phyloP scores from a whole-genome alignment of 805 yeast genomes.

The Kodamaea lidongshanica region DNA sequence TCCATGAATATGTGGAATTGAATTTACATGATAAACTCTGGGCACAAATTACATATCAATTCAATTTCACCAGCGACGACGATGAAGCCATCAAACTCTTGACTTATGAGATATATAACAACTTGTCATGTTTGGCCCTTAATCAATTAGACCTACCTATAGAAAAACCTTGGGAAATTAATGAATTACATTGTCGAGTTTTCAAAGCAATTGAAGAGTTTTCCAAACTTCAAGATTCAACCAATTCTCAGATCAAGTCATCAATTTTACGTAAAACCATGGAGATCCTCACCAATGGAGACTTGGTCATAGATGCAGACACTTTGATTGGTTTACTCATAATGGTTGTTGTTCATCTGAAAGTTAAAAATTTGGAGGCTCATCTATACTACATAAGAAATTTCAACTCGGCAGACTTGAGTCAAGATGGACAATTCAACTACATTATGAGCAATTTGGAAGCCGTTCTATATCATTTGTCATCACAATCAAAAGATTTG shows the following conservation, averaged over 20 bases:
- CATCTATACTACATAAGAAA: conserved; percentile 62
- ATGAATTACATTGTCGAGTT: conserved; percentile 35
- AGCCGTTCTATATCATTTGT: conserved; percentile 65
- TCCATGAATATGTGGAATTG: conserved; percentile 67
- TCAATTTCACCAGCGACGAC: conserved; percentile 19
- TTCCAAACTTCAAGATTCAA: conserved; percentile 37
- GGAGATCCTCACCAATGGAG: conserved; percentile 37
- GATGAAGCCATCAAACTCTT: conserved; percentile 22
- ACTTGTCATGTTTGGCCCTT: conserved; percentile 37
- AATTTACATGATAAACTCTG: conserved; percentile 65
- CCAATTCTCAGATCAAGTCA: conserved; percentile 43
- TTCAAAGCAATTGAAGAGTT: conserved; percentile 48
- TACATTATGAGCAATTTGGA: conserved; percentile 81
- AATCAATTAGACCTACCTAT: conserved; percentile 47
- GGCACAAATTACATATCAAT: conserved; percentile 39
- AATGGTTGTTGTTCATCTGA: conserved; percentile 61
- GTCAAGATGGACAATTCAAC: conserved; percentile 55
- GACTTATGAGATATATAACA: conserved; percentile 26
- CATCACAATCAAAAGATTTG: conserved; percentile 32
- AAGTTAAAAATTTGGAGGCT: conserved; percentile 50
- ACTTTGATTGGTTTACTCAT: conserved; percentile 66
- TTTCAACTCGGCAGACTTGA: conserved; percentile 38
- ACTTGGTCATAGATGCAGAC: conserved; percentile 65
- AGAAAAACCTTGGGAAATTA: conserved; percentile 34
- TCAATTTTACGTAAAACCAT: conserved; percentile 48